A percentile compares a stretch with the other conserved stretches of the same genome.
phyloP scores from a whole-genome alignment of 805 yeast genomes.

The Deakozyma indianensis region DNA sequence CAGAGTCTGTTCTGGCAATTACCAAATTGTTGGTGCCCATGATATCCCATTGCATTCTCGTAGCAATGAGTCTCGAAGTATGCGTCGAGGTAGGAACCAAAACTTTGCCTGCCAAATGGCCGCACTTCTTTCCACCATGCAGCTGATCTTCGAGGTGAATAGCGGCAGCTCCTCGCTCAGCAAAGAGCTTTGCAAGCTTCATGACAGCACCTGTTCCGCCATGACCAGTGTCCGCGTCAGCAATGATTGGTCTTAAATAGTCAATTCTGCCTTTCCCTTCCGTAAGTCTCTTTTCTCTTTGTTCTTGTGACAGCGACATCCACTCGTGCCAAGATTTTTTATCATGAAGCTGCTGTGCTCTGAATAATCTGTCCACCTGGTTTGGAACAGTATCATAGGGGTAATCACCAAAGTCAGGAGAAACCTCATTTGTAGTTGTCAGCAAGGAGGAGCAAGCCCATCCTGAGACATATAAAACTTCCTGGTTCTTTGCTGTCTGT shows the following conservation, averaged over 20 bases:
- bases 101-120: constrained; percentile 48
- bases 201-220: constrained; percentile 49
- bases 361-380: constrained; percentile 44
- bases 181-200: constrained; percentile 51
- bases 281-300: constrained; percentile 13
- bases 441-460: constrained; percentile 27
- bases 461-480: constrained; percentile 10
- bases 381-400: constrained; percentile 60
- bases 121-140: constrained; percentile 54
- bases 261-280: constrained; percentile 24
- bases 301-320: constrained; percentile 15
- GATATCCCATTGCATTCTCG: constrained; percentile 50
- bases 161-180: constrained; percentile 57
- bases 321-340: constrained; percentile 32
- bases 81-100: constrained; percentile 47
- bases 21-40: constrained; percentile 44
- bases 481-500: constrained; percentile 36
- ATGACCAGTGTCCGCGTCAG: constrained; percentile 57
- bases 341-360: constrained; percentile 46
- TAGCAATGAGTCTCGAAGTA: constrained; percentile 37
- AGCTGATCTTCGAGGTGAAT: constrained; percentile 51
- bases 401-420: constrained; percentile 56
- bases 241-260: constrained; percentile 46
- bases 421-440: constrained; percentile 47
- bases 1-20: constrained; percentile 50